These are phyloP conservation scores for Nemania sp. DNA, from an alignment of 2,329 filamentous ascomycete genomes.

Conservation along the genomic window DNA sequence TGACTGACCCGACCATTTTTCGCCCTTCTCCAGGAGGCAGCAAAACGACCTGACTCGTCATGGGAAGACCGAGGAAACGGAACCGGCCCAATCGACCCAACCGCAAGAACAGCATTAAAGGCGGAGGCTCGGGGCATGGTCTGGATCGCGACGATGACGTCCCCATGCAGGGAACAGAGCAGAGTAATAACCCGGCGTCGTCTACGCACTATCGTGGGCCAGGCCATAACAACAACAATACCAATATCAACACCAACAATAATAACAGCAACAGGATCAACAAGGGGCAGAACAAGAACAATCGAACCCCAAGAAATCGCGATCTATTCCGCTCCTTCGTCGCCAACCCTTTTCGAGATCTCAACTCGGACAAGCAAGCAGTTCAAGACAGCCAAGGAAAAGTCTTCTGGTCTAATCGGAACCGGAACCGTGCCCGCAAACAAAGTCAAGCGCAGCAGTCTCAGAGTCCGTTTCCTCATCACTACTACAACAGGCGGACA, in stretches of 20 bases:
- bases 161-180: constrained; percentile 27
- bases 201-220: neutral
- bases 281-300: neutral
- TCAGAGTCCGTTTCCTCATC: neutral
- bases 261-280: constrained; percentile 1
- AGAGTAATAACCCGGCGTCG: neutral
- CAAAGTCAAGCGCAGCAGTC: neutral
- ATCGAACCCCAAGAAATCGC: neutral
- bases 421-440: neutral
- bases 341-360: constrained; percentile 5
- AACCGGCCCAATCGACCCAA: constrained; percentile 5
- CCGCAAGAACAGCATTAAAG: constrained; percentile 10
- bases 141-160: constrained; percentile 30
- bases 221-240: neutral
- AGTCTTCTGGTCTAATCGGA: neutral
- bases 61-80: constrained; percentile 26
- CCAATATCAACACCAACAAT: neutral
- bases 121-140: neutral
- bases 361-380: neutral
- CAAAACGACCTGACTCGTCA: constrained; percentile 9
- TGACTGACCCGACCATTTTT: neutral
- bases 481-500: neutral
- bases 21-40: constrained; percentile 3
- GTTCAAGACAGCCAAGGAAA: neutral
- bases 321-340: neutral